Conservation (phyloP, 257 asterid species). For the Pogostemon cablin region DNA sequence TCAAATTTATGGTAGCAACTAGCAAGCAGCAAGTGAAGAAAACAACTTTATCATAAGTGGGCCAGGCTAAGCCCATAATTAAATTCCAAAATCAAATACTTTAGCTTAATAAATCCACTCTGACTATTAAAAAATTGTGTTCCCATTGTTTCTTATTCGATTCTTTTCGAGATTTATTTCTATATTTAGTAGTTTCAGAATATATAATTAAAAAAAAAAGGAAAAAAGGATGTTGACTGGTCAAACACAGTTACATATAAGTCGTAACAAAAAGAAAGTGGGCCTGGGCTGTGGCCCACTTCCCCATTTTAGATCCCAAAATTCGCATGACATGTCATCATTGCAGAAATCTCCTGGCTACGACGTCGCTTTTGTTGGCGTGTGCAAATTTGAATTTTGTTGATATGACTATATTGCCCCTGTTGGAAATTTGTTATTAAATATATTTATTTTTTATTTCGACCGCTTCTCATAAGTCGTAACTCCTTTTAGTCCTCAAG, state of each 20-base stretch:
- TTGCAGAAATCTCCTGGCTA: conserved; percentile 16
- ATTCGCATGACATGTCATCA: conserved; percentile 32
- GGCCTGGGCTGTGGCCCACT: conserved; percentile 32
- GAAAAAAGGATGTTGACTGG: conserved; percentile 29
- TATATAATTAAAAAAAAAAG: not conserved
- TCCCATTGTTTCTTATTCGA: conserved; percentile 26
- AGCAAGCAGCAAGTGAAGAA: too few species aligned
- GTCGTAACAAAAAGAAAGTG: conserved; percentile 19
- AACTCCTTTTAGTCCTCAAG: too few species aligned
- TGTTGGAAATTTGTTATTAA: not conserved
- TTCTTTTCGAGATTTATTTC: not conserved
- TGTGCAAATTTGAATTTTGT: not conserved
- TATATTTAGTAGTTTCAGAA: not conserved
- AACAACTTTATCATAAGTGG: not conserved
- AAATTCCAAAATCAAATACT: not conserved
- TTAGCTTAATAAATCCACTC: not conserved
- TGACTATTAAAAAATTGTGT: not conserved
- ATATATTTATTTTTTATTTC: too few species aligned
- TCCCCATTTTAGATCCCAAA: conserved; percentile 30
- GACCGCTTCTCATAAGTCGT: too few species aligned
- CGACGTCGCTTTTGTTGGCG: conserved; percentile 29
- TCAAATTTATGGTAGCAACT: too few species aligned
- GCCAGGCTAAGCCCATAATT: not conserved
- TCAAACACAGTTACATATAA: conserved; percentile 28
- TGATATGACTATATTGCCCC: conserved; percentile 9